Base-by-base conservation (phyloP, 2,329 filamentous ascomycete genomes). In the Reticulascus tulasneorum region DNA sequence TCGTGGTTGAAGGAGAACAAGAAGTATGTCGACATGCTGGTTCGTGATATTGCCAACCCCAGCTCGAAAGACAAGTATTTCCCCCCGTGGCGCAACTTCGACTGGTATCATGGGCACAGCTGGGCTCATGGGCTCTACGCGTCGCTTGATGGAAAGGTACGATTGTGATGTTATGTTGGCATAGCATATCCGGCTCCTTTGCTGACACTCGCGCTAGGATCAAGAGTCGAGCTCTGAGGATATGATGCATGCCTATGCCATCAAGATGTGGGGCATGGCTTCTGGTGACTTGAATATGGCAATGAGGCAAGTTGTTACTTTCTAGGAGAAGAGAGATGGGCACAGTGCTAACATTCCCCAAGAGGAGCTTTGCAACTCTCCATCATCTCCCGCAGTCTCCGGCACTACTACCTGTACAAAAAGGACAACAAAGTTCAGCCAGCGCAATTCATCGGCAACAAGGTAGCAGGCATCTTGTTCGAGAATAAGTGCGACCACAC, bases 401-500 rank as follows among this genome's bases (percentile, higher is more conserved):
- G 79, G 42, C 70, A 77, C 38, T 96, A 97, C 67, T 96, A 94
- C 65, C 76, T 95, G 30, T 85, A 94, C 67, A 71, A 73, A 6
- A 69, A 62, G 24, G 66, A 75, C 59, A 95, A 95, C 59, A 69
- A 62, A 33, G 62, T 72, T 13, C 78, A 95, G 50, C 91, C 91
- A 0, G 49, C 71, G 1, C 67, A 82, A n/a, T 95, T 94, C 55
- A 80, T 86, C 45, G 76, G 69, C 26, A 97, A 97, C 69, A 89
- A 85, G 61, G 78, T 73, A 23, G 70, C 72, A 3, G 77, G 78
- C 6, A 82, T 82, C 46, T 57, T 94, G 8, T 97, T 96, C 52
- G 91, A 97, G 63, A 96, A 96, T 68, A 97, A 97, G 64, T 75
- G 89, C 35, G 87, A 97, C 58, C 88, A 96, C 60, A 84, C 85